Percentiles rank a stretch among this genome's conserved stretches.
These are phyloP conservation scores for Mangifera indica DNA, from an alignment of 345 rosid genomes.

Conservation along the genomic window DNA sequence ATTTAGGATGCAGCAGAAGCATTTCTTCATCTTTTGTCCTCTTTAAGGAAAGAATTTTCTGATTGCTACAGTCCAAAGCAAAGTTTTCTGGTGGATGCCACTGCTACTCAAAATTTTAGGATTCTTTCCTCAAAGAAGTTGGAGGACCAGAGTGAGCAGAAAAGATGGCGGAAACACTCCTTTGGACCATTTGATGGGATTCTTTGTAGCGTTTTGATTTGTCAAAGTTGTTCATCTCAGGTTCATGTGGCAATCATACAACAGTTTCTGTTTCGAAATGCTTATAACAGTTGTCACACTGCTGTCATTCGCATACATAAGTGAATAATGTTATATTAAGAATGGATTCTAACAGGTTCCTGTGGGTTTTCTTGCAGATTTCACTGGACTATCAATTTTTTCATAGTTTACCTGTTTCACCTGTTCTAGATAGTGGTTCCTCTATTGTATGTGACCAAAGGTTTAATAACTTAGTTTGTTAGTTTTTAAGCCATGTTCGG, in stretches of 20 bases:
- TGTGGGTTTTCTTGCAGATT: slow-evolving; percentile 46
- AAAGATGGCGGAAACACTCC: slow-evolving; percentile 76
- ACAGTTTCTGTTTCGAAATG: slow-evolving; percentile 9
- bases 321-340: slow-evolving; percentile 2
- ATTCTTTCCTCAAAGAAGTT: slow-evolving; percentile 40
- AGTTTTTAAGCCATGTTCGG: slow-evolving; percentile 7
- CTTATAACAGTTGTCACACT: background rate
- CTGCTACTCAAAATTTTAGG: slow-evolving; percentile 45
- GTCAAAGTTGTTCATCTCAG: slow-evolving; percentile 78
- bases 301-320: background rate
- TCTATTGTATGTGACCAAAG: slow-evolving; percentile 69
- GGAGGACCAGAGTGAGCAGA: slow-evolving; percentile 44
- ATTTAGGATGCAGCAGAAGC: slow-evolving; percentile 92
- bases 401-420: slow-evolving; percentile 73
- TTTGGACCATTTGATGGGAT: slow-evolving; percentile 93
- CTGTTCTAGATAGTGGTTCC: slow-evolving; percentile 47
- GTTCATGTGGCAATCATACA: slow-evolving; percentile 32
- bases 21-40: slow-evolving; percentile 71
- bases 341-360: background rate
- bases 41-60: slow-evolving; percentile 70
- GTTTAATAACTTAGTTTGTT: slow-evolving; percentile 37
- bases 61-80: slow-evolving; percentile 48
- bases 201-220: slow-evolving; percentile 63
- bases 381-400: slow-evolving; percentile 82
- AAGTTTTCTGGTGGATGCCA: slow-evolving; percentile 44